Evolutionary conservation across 78 protist genomes (phyloP).

Genomic region (slime mould (Dictyostelium discoideum)): DNA sequence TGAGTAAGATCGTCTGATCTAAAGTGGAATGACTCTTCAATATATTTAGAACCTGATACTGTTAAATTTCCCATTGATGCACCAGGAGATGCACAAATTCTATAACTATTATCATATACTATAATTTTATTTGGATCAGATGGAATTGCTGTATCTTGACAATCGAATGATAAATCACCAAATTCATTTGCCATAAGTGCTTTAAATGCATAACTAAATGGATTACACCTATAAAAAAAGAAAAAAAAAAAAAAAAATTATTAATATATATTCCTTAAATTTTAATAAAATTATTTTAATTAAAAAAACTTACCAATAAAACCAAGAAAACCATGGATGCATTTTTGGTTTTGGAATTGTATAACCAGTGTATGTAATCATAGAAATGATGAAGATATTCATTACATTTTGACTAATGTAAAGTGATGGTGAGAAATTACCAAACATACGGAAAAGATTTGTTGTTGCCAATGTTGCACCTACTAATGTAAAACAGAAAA

Average conservation of each 20-base stretch:
- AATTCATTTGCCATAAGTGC: slow-evolving; percentile 62
- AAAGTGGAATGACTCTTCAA: background rate
- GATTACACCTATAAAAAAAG: background rate
- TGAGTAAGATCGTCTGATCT: background rate
- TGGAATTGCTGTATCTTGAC: slow-evolving; percentile 25
- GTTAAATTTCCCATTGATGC: background rate
- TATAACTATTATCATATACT: background rate
- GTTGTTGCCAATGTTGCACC: slow-evolving; percentile 34
- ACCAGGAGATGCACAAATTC: slow-evolving; percentile 43
- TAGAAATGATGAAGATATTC: slow-evolving; percentile 4
- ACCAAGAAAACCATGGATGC: slow-evolving; percentile 77
- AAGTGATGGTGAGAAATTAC: slow-evolving; percentile 43
- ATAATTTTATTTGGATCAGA: background rate
- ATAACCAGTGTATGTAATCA: slow-evolving; percentile 63
- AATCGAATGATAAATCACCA: background rate
- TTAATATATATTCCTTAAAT: too few relatives aligned
- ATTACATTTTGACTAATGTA: slow-evolving; percentile 43
- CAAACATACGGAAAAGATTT: slow-evolving; percentile 29
- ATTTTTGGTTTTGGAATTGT: slow-evolving; percentile 34
- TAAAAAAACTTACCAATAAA: background rate
- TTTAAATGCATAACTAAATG: slow-evolving; percentile 44
- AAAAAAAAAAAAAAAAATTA: too few relatives aligned
- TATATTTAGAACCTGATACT: slow-evolving; percentile 1
- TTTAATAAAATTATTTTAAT: too few relatives aligned
- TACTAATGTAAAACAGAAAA: slow-evolving; percentile 31